Evolutionary conservation across 257 asterid species (phyloP).

Genomic region (Marsdenia floribunda): DNA sequence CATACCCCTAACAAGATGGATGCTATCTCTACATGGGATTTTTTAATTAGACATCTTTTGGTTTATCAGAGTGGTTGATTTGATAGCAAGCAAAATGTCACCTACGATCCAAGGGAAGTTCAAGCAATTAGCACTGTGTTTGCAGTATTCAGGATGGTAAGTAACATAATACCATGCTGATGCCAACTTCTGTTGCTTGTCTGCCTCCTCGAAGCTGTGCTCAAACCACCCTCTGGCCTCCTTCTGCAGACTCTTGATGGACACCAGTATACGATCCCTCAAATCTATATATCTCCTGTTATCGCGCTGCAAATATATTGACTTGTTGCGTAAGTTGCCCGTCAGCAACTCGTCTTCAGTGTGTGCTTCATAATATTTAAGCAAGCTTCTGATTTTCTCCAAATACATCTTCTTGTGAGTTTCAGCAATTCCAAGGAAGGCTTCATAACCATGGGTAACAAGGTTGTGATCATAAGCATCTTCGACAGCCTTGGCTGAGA

Average conservation of each 20-base stretch:
- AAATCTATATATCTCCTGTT: constrained; percentile 77
- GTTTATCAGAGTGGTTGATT: constrained; percentile 24
- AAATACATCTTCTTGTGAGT: constrained; percentile 56
- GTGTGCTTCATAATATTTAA: constrained; percentile 61
- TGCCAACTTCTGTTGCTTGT: constrained; percentile 47
- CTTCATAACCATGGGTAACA: constrained; percentile 53
- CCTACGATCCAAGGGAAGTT: constrained; percentile 95
- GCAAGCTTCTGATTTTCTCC: constrained; percentile 47
- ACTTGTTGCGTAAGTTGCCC: constrained; percentile 58
- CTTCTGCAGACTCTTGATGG: constrained; percentile 61
- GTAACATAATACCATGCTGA: constrained; percentile 89
- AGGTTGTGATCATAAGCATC: constrained; percentile 63
- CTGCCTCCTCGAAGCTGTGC: constrained; percentile 29
- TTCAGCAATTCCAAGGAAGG: constrained; percentile 44
- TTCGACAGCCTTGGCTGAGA: constrained; percentile 22
- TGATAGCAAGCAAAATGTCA: constrained; percentile 53
- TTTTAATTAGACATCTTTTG: not conserved
- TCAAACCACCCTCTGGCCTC: constrained; percentile 73
- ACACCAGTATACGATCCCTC: constrained; percentile 67
- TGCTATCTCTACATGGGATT: not conserved
- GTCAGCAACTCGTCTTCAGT: constrained; percentile 84
- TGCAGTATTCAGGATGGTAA: constrained; percentile 45
- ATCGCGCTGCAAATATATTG: constrained; percentile 59
- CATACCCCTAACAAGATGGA: too few species aligned
- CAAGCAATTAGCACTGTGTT: constrained; percentile 50